These are phyloP conservation scores for Sugiyamaella smithiae DNA, from an alignment of 805 yeast genomes.

Conservation along the genomic window DNA sequence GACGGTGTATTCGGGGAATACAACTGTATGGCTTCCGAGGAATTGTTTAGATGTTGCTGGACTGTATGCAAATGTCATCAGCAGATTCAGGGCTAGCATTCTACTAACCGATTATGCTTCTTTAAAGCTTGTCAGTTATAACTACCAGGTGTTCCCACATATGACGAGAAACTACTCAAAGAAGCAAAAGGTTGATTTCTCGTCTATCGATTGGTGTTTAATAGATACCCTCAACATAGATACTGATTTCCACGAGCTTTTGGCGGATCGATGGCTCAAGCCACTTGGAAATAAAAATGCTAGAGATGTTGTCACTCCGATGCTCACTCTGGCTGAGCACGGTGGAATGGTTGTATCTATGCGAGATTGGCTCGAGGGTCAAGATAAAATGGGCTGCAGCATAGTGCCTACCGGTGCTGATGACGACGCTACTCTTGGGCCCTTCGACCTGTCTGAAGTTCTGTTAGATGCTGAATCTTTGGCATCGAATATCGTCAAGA, in stretches of 20 bases:
- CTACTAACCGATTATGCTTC: conserved; percentile 84
- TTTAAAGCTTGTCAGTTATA: conserved; percentile 84
- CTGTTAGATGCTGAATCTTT: conserved; percentile 70
- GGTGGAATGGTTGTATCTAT: conserved; percentile 94
- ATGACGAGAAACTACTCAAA: conserved; percentile 77
- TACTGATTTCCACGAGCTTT: conserved; percentile 85
- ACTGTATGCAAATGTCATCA: conserved; percentile 74
- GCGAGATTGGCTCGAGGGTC: conserved; percentile 84
- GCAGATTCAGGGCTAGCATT: conserved; percentile 67
- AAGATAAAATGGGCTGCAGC: conserved; percentile 55
- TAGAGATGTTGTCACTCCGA: conserved; percentile 77
- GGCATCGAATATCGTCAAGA: conserved; percentile 66
- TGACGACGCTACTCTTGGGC: conserved; percentile 39
- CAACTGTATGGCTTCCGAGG: conserved; percentile 76
- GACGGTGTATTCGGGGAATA: conserved; percentile 81
- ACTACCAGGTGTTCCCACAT: conserved; percentile 87
- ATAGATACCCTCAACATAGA: conserved; percentile 88
- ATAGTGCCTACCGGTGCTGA: conserved; percentile 31
- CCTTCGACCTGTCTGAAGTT: conserved; percentile 58
- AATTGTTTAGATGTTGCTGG: conserved; percentile 76
- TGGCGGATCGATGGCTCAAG: conserved; percentile 83
- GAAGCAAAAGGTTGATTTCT: conserved; percentile 69
- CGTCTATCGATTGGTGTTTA: conserved; percentile 82
- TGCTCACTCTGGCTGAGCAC: conserved; percentile 83
- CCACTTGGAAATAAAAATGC: conserved; percentile 85